These are phyloP conservation scores for Linnemannia zychae DNA, from an alignment of 192 early-diverging fungal species.

Conservation along the genomic window DNA sequence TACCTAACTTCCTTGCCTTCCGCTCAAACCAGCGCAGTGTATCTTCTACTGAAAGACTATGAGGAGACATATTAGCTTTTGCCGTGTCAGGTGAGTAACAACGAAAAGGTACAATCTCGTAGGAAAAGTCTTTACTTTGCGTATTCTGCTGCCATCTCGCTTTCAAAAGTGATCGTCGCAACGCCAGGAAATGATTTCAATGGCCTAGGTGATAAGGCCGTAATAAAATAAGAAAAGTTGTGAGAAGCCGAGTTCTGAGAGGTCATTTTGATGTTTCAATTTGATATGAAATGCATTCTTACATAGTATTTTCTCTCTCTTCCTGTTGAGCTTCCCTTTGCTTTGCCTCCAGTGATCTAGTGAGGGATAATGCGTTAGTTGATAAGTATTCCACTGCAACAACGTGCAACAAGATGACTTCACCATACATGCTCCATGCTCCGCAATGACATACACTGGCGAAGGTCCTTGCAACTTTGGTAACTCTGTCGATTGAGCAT, in stretches of 20 bases:
- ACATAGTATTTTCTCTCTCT: conserved; percentile 1
- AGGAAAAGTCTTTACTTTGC: conserved; percentile 18
- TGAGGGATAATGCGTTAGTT: neutral
- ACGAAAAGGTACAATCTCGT: neutral
- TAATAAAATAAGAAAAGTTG: neutral
- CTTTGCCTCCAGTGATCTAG: conserved; percentile 46
- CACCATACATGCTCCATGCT: too few relatives aligned
- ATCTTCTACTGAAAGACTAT: conserved; percentile 46
- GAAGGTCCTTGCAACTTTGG: conserved; percentile 47
- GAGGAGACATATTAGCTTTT: neutral
- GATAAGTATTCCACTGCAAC: neutral
- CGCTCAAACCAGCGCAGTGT: conserved; percentile 39
- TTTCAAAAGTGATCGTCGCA: neutral
- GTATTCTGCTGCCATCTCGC: conserved; percentile 19
- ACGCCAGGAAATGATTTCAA: neutral
- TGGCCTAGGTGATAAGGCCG: neutral
- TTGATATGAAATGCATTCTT: neutral
- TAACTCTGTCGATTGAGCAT: conserved; percentile 38
- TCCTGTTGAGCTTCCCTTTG: conserved; percentile 34
- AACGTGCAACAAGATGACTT: neutral
- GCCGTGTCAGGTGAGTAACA: neutral
- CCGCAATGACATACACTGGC: conserved; percentile 29
- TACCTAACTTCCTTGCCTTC: conserved; percentile 13
- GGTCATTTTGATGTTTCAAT: too few relatives aligned
- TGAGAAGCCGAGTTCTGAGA: neutral